phyloP scores from a whole-genome alignment of 2,329 filamentous ascomycete species.

The Onygenales sp. region DNA sequence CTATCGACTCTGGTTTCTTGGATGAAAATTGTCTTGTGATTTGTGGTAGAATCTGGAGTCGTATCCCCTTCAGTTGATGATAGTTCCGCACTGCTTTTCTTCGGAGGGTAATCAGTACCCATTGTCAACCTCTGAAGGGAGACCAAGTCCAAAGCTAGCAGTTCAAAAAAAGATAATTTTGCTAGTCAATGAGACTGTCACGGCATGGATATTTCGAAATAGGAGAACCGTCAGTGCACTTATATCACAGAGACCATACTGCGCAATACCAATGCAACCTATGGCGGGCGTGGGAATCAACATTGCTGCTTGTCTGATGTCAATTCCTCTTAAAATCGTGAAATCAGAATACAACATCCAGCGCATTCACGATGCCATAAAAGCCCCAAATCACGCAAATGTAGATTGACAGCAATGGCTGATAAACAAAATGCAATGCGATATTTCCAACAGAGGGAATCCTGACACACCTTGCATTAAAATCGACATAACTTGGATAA shows the following conservation, averaged over 20 bases:
- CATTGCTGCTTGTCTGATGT: not conserved
- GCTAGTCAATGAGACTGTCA: not conserved
- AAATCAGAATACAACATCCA: not conserved
- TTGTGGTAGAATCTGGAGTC: not conserved
- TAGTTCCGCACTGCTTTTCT: not conserved
- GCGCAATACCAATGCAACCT: not conserved
- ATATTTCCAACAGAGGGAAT: not conserved
- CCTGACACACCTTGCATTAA: not conserved
- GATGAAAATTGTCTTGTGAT: not conserved
- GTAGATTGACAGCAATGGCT: not conserved
- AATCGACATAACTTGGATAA: not conserved
- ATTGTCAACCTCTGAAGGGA: not conserved
- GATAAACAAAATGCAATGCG: not conserved
- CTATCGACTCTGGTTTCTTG: not conserved
- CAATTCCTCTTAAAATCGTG: not conserved
- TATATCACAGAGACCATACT: not conserved
- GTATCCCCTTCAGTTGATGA: not conserved
- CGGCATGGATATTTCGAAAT: not conserved
- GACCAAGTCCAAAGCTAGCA: not conserved
- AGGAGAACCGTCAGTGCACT: not conserved
- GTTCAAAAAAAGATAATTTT: not conserved
- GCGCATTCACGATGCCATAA: not conserved
- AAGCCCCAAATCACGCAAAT: not conserved
- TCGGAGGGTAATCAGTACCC: not conserved
- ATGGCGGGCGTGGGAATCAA: not conserved